Percentiles rank a stretch among this genome's conserved stretches.
These are phyloP conservation scores for Corylus heterophylla DNA, from an alignment of 306 rosid species.

Conservation along the genomic window DNA sequence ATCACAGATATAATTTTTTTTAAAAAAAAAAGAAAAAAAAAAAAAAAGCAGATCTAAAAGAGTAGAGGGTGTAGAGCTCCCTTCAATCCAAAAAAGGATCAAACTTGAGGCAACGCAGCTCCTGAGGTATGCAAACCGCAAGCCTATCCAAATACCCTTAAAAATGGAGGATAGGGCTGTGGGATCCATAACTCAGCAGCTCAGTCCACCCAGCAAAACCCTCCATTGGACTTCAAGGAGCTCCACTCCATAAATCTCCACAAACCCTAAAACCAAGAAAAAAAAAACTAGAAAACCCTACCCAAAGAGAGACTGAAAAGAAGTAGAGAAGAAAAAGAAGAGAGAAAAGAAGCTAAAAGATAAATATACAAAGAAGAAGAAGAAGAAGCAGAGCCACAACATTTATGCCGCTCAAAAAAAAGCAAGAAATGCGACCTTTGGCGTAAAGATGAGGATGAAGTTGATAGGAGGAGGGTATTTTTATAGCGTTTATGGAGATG, in stretches of 20 bases:
- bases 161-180: constrained; percentile 51
- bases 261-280: neutral
- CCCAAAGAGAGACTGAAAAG: too few species aligned
- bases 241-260: constrained; percentile 52
- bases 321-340: neutral
- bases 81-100: constrained; percentile 98
- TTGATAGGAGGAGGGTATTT: constrained; percentile 12
- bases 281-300: neutral
- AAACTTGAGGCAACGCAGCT: constrained; percentile 52
- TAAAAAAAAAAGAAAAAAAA: too few species aligned
- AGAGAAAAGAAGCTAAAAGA: neutral
- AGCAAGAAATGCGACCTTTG: neutral
- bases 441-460: neutral
- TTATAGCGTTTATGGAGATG: constrained; percentile 14
- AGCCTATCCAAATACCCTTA: constrained; percentile 34
- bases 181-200: constrained; percentile 98
- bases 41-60: too few species aligned
- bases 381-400: neutral
- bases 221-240: constrained; percentile 92
- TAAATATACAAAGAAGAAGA: too few species aligned
- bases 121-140: constrained; percentile 88
- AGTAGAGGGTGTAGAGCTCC: constrained; percentile 78
- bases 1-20: neutral
- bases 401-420: neutral
- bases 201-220: constrained; percentile 61